Evolutionary conservation across 2,329 filamentous ascomycete genomes (phyloP), one percentile per base, ranked within the genome.

Genomic region (Aschersonia sp.): DNA sequence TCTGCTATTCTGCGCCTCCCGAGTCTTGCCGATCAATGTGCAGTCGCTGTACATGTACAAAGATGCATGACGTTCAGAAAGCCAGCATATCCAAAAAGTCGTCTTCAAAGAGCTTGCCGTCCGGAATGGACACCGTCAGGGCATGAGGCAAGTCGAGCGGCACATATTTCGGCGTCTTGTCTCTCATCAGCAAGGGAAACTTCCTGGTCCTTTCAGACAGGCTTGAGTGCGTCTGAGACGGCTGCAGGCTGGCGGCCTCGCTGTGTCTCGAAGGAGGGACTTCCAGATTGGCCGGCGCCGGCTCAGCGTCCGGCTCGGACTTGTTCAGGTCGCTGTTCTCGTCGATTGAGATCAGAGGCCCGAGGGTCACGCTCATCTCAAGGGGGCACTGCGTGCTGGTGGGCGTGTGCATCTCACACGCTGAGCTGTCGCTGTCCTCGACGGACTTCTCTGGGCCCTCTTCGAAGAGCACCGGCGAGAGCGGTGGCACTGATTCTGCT

Each of bases 121-220:
- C 43, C 4, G 47, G 47, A 43, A 48, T 48, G n/a, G 33, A 30
- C 30, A 46, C 47, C 5, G 47, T 29, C 4, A 48, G 39, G 6
- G 43, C 44, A 32, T 48, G 44, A 5, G 44, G 47, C 31, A 48
- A 22, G 37, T 43, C 47, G n/a, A 42, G 35, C 35, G 35, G 35
- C 35, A 37, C 40, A 7, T 12, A 5, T 14, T n/a, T n/a, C n/a
- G 14, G 14, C n/a, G 40, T 42, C 40, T 14, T 30, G 6, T 31
- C 44, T 30, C 41, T 40, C 6, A 46, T 31, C 14, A 39, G 29
- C 12, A 41, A 30, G 4, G 40, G 40, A 14, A 42, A 42, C 40
- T 42, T 42, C 40, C 40, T 42, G 40, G 40, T 7, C 40, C 14
- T 42, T 7, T 42, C 40, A 22, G 40, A 42, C 11, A 42, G 40